A percentile compares a stretch with the other conserved stretches of the same genome.
Conservation (phyloP, 208 protist species). For the Leishmania major region DNA sequence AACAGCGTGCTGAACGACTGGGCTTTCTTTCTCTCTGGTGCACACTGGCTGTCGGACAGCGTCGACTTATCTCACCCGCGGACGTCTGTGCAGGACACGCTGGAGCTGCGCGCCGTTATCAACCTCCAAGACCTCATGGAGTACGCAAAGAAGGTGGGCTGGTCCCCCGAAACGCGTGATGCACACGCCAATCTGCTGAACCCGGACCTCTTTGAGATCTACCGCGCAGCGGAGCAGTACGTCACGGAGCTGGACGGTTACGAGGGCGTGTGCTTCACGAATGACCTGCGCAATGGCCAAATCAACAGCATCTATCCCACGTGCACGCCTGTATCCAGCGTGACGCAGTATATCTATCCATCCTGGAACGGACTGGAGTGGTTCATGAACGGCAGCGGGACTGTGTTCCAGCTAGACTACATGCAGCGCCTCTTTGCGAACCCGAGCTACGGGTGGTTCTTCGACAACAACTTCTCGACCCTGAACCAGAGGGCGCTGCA, state of each 20-base stretch:
- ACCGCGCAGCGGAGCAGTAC: constrained; percentile 6
- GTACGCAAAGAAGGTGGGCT: constrained; percentile 7
- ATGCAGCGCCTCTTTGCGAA: constrained; percentile 39
- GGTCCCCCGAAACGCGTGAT: constrained; percentile 6
- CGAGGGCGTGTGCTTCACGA: constrained; percentile 47
- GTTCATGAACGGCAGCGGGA: constrained; percentile 37
- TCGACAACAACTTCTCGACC: constrained; percentile 49
- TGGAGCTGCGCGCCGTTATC: constrained; percentile 36
- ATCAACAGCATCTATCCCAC: constrained; percentile 12
- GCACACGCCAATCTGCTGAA: constrained; percentile 20
- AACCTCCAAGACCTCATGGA: constrained; percentile 8
- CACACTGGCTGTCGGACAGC: background rate
- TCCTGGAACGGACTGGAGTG: constrained; percentile 21
- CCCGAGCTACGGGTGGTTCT: constrained; percentile 54
- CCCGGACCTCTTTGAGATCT: constrained; percentile 1
- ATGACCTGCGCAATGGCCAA: constrained; percentile 33
- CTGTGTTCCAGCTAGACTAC: constrained; percentile 27
- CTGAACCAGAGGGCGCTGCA: constrained; percentile 26
- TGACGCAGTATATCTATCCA: constrained; percentile 51
- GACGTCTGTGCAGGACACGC: constrained; percentile 20
- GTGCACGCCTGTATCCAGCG: constrained; percentile 38
- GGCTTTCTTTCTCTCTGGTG: constrained; percentile 19
- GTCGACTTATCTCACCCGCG: constrained; percentile 22
- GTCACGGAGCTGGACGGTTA: constrained; percentile 27
- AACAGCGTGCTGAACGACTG: constrained; percentile 25